These are phyloP conservation scores for Trichoderma virens DNA, from an alignment of 495 filamentous ascomycete species.

Conservation along the genomic window DNA sequence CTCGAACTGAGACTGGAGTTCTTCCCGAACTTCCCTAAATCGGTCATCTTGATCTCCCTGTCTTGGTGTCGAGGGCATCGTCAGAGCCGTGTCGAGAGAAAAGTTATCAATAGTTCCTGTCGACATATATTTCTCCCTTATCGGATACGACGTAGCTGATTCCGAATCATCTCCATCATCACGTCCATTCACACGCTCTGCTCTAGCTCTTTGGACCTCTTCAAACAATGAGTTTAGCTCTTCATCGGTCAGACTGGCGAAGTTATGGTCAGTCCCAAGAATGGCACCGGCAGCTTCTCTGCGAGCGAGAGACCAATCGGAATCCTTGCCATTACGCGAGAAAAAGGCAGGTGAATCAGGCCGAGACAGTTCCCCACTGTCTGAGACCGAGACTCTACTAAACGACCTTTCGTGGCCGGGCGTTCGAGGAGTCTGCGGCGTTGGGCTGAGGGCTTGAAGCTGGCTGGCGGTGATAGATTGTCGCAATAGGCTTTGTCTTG, in stretches of 20 bases:
- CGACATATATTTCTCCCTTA: conserved; percentile 93
- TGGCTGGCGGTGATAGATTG: conserved; percentile 83
- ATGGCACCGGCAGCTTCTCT: conserved; percentile 86
- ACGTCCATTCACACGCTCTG: conserved; percentile 60
- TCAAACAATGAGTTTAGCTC: conserved; percentile 93
- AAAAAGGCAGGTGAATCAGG: conserved; percentile 72
- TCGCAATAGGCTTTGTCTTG: conserved; percentile 63
- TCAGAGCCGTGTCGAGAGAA: conserved; percentile 88
- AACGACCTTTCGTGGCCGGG: conserved; percentile 66
- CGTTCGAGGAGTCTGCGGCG: conserved; percentile 24
- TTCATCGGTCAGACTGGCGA: conserved; percentile 81
- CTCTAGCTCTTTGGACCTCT: conserved; percentile 82
- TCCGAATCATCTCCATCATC: conserved; percentile 85
- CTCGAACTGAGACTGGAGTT: conserved; percentile 83
- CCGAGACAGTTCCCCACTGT: conserved; percentile 52
- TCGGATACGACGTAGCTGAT: conserved; percentile 77
- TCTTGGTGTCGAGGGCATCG: conserved; percentile 86
- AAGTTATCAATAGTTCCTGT: conserved; percentile 95
- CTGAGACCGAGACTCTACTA: conserved; percentile 49
- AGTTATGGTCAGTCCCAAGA: conserved; percentile 86
- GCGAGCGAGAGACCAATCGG: conserved; percentile 93
- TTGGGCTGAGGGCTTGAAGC: conserved; percentile 55
- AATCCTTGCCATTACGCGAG: conserved; percentile 62
- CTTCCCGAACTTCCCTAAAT: conserved; percentile 67
- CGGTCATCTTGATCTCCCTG: conserved; percentile 66